These are phyloP conservation scores for Colletotrichum truncatum DNA, from an alignment of 2,329 filamentous ascomycete genomes.

Conservation along the genomic window DNA sequence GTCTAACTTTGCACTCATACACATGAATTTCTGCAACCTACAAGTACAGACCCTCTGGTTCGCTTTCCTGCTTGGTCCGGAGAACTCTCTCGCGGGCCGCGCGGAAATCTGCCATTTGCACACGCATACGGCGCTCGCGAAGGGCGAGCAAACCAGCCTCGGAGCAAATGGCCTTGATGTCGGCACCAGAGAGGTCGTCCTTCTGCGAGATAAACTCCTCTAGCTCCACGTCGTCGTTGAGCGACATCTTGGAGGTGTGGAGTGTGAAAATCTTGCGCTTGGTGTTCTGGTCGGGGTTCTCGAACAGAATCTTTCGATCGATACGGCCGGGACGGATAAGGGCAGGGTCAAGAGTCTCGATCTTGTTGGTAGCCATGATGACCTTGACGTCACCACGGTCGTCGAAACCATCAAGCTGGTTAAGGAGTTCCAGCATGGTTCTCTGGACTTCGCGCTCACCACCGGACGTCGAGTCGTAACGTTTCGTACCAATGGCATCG, in stretches of 20 bases:
- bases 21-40: constrained; percentile 57
- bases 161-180: constrained; percentile 99
- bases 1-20: constrained; percentile 14
- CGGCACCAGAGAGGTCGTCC: constrained; percentile 94
- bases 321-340: constrained; percentile 97
- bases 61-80: constrained; percentile 98
- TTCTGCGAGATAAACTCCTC: constrained; percentile 99
- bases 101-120: constrained; percentile 98
- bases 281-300: constrained; percentile 82
- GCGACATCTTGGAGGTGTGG: constrained; percentile 98
- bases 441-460: constrained; percentile 97
- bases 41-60: constrained; percentile 98
- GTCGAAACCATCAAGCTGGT: constrained; percentile 98
- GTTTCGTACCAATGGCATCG: constrained; percentile 98
- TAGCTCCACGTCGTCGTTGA: constrained; percentile 95
- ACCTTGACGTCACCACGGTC: constrained; percentile 99
- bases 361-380: constrained; percentile 99
- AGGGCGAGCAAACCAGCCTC: constrained; percentile 95
- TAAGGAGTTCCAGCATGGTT: constrained; percentile 97
- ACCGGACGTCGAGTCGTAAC: constrained; percentile 96
- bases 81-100: constrained; percentile 92
- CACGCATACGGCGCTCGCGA: constrained; percentile 94
- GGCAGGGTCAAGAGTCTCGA: constrained; percentile 94
- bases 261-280: constrained; percentile 98
- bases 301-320: constrained; percentile 91